A percentile compares a stretch with the other conserved stretches of the same genome.
Conservation (phyloP, 1,139 yeast species). For the Debaryomycetaceae sp. region DNA sequence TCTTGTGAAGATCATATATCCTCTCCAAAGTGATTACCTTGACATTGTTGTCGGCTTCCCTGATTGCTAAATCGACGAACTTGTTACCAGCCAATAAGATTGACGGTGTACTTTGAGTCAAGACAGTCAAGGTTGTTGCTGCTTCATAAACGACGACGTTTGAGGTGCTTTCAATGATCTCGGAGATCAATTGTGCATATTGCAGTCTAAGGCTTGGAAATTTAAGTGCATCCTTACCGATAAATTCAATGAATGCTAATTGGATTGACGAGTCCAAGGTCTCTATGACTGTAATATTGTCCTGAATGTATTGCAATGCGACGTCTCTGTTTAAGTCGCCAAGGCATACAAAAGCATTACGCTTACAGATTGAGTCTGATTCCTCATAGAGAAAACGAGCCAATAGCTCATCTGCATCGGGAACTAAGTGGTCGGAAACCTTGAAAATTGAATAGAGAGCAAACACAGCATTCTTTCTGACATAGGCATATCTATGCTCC, state of each 20-base stretch:
- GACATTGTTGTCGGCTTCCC: slow-evolving; percentile 90
- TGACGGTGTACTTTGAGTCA: slow-evolving; percentile 67
- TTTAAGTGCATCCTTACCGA: slow-evolving; percentile 71
- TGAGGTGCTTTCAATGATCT: slow-evolving; percentile 66
- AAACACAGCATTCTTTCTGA: slow-evolving; percentile 93
- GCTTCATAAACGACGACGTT: slow-evolving; percentile 90
- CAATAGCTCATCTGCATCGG: slow-evolving; percentile 89
- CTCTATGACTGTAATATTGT: slow-evolving; percentile 58
- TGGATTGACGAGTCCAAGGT: slow-evolving; percentile 83
- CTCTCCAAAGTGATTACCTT: slow-evolving; percentile 85
- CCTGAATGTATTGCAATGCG: slow-evolving; percentile 79
- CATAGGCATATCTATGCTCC: slow-evolving; percentile 96
- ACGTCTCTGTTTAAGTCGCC: slow-evolving; percentile 80
- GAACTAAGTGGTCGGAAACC: slow-evolving; percentile 82
- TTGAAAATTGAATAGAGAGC: slow-evolving; percentile 81
- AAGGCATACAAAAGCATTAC: slow-evolving; percentile 91
- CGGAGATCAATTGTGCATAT: slow-evolving; percentile 70
- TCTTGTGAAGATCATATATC: slow-evolving; percentile 69
- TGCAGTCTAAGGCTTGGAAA: slow-evolving; percentile 65
- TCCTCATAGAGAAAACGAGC: slow-evolving; percentile 73
- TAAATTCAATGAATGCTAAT: slow-evolving; percentile 86
- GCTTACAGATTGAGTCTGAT: slow-evolving; percentile 88
- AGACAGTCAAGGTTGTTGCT: slow-evolving; percentile 74
- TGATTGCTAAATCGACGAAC: slow-evolving; percentile 83
- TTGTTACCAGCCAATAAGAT: slow-evolving; percentile 76